phyloP scores from a whole-genome alignment of 805 yeast genomes.

The Cyberlindnera euphorbiiphila region DNA sequence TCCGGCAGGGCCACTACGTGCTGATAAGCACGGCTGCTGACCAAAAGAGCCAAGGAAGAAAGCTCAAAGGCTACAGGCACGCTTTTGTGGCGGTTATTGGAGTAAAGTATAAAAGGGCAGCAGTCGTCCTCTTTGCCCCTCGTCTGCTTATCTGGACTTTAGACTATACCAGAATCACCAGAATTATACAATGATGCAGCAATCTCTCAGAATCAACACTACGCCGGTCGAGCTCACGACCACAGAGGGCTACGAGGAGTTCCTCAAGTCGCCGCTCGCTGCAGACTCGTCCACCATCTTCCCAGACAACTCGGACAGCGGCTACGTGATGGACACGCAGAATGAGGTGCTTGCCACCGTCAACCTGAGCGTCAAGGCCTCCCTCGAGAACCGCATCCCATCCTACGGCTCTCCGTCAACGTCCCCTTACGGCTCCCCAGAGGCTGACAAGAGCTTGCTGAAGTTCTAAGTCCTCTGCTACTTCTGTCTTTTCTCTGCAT shows the following conservation, averaged over 20 bases:
- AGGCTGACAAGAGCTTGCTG: conserved; percentile 11
- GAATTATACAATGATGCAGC: conserved; percentile 6
- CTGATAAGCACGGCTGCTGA: too few species aligned
- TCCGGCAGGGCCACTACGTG: too few species aligned
- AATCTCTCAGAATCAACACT: conserved; percentile 18
- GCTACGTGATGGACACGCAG: conserved; percentile 32
- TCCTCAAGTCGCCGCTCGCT: conserved; percentile 32
- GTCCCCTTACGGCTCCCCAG: conserved; percentile 12
- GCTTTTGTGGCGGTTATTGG: too few species aligned
- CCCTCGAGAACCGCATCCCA: conserved; percentile 23
- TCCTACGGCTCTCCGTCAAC: conserved; percentile 13
- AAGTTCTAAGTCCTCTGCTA: conserved; percentile 6
- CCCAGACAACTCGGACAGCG: conserved; percentile 34
- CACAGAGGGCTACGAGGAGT: conserved; percentile 37
- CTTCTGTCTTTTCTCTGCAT: neutral
- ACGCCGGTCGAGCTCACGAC: conserved; percentile 40
- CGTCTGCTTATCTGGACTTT: too few species aligned
- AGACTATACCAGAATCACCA: conserved; percentile 37
- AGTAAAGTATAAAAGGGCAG: too few species aligned
- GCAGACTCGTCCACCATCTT: conserved; percentile 33
- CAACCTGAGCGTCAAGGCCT: conserved; percentile 35
- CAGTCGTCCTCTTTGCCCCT: too few species aligned
- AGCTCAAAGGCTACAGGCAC: too few species aligned
- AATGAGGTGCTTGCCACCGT: conserved; percentile 37
- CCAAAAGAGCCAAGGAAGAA: too few species aligned